Conservation (phyloP, 2,329 filamentous ascomycete species). For the Cryphonectria radicalis region DNA sequence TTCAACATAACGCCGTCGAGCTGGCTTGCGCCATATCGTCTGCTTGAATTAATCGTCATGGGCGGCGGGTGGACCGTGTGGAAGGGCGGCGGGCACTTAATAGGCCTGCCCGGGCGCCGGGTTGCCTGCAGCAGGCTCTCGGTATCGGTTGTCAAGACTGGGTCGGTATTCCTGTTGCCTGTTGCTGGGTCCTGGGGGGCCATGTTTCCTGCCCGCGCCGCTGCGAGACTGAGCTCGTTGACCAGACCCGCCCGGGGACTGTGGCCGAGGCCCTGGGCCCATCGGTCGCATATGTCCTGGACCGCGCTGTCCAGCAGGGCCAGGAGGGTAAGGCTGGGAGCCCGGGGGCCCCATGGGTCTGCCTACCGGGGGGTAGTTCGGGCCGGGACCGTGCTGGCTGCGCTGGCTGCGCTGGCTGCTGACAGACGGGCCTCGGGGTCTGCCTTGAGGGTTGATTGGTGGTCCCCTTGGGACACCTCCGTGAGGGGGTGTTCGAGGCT, state of each 20-base stretch:
- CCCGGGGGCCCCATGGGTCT: conserved; percentile 47
- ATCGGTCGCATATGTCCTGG: conserved; percentile 34
- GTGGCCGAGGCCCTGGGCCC: conserved; percentile 42
- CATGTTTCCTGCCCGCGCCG: conserved; percentile 46
- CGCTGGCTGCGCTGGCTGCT: conserved; percentile 42
- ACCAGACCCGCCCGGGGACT: conserved; percentile 45
- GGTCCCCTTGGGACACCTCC: conserved; percentile 55
- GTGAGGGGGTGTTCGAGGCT: conserved; percentile 67
- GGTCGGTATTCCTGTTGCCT: conserved; percentile 45
- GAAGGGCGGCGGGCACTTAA: conserved; percentile 33
- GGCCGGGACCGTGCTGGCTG: conserved; percentile 46
- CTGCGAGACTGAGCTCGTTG: conserved; percentile 45
- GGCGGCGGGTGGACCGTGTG: not conserved
- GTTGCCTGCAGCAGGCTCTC: not conserved
- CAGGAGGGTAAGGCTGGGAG: conserved; percentile 38
- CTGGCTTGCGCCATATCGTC: not conserved
- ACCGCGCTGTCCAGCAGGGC: conserved; percentile 40
- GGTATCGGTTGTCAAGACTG: not conserved
- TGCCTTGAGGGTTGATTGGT: conserved; percentile 52
- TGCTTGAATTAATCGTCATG: not conserved
- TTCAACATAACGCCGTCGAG: conserved; percentile 15
- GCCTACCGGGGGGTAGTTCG: conserved; percentile 40
- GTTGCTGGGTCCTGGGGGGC: conserved; percentile 50
- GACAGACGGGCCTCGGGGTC: conserved; percentile 40
- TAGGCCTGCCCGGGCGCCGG: conserved; percentile 46